Evolutionary conservation across 331 rosid species (phyloP).

Genomic region (Ulmus americana): DNA sequence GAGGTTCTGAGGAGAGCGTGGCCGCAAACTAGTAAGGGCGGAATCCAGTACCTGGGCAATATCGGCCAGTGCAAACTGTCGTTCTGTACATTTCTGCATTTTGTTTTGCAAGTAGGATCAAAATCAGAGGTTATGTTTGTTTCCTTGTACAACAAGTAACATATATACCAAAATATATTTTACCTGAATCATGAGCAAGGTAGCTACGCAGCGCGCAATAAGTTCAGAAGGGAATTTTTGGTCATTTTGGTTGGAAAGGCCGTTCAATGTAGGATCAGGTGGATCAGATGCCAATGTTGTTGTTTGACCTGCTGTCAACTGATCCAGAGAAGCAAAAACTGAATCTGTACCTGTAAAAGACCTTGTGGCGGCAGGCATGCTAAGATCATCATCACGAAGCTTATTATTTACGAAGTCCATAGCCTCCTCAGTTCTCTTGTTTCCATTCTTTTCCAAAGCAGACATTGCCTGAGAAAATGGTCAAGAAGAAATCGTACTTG

Average conservation of each 20-base stretch:
- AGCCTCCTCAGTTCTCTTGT: slow-evolving; percentile 60
- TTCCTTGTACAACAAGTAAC: not conserved
- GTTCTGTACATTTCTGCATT: slow-evolving; percentile 90
- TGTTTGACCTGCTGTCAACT: slow-evolving; percentile 36
- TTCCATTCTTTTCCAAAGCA: slow-evolving; percentile 43
- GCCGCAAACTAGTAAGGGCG: slow-evolving; percentile 71
- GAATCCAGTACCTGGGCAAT: slow-evolving; percentile 80
- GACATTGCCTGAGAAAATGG: slow-evolving; percentile 63
- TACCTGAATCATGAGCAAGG: slow-evolving; percentile 88
- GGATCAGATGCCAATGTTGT: slow-evolving; percentile 30
- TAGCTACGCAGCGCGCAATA: slow-evolving; percentile 74
- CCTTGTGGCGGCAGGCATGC: slow-evolving; percentile 35
- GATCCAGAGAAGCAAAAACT: slow-evolving; percentile 46
- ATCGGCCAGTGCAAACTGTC: slow-evolving; percentile 86
- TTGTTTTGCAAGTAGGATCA: slow-evolving; percentile 9
- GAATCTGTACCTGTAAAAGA: slow-evolving; percentile 40
- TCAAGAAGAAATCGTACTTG: not conserved
- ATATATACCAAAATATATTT: not conserved
- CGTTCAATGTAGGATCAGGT: slow-evolving; percentile 42
- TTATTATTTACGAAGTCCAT: slow-evolving; percentile 56
- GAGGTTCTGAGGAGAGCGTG: slow-evolving; percentile 62
- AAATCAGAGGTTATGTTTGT: not conserved
- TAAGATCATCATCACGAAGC: slow-evolving; percentile 52
- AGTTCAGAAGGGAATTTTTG: slow-evolving; percentile 70
- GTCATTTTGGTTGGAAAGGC: slow-evolving; percentile 46